Evolutionary conservation across 805 yeast species (phyloP).

Genomic region (Nakazawaea wickerhamii): DNA sequence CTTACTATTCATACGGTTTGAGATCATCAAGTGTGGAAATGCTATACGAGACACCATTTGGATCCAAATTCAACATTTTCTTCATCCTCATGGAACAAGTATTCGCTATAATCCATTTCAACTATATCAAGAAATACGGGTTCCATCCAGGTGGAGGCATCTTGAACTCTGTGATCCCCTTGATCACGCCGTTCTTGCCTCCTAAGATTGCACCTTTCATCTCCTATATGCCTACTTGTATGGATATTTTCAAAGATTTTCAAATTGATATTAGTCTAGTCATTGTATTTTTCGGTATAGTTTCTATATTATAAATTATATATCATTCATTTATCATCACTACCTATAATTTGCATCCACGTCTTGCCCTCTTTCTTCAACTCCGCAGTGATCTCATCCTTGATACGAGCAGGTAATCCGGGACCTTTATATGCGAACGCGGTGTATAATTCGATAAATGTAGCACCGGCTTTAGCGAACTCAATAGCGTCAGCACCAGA

Average conservation of each 20-base stretch:
- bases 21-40: slow-evolving; percentile 12
- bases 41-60: slow-evolving; percentile 5
- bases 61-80: slow-evolving; percentile 19
- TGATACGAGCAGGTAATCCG: slow-evolving; percentile 61
- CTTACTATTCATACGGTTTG: slow-evolving; percentile 7
- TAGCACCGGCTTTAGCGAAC: slow-evolving; percentile 90
- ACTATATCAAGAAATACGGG: slow-evolving; percentile 13
- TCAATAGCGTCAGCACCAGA: slow-evolving; percentile 85
- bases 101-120: slow-evolving; percentile 15
- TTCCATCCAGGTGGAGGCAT: slow-evolving; percentile 11
- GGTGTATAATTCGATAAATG: slow-evolving; percentile 82
- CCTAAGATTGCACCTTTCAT: slow-evolving; percentile 15
- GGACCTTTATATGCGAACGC: slow-evolving; percentile 93
- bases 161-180: slow-evolving; percentile 16
- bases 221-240: slow-evolving; percentile 19
- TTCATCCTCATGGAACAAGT: slow-evolving; percentile 21
- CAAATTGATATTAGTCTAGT: slow-evolving; percentile 24
- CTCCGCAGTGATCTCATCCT: slow-evolving; percentile 53
- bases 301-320: slow-evolving; percentile 15
- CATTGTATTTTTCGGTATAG: slow-evolving; percentile 21
- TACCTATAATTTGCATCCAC: slow-evolving; percentile 77
- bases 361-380: slow-evolving; percentile 70
- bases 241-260: slow-evolving; percentile 21
- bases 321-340: slow-evolving; percentile 36
- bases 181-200: slow-evolving; percentile 21